Base-by-base conservation (phyloP, 2,329 filamentous ascomycete species). In the Aspergillus transmontanensis region DNA sequence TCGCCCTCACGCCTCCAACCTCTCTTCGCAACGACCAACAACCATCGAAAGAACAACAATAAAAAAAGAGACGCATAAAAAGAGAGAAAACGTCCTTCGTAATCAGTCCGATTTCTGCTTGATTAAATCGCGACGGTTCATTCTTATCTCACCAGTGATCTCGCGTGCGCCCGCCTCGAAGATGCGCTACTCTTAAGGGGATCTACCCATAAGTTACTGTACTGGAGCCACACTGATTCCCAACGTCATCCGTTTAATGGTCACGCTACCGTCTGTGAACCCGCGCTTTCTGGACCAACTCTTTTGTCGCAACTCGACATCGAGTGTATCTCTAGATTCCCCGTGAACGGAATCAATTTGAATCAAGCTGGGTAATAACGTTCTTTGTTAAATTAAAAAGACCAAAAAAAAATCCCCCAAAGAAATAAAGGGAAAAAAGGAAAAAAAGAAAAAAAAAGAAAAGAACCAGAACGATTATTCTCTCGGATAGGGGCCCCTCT, bases 221-320 rank as follows among this genome's bases (percentile, higher is more conserved):
- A 62, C 62, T 65, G 65, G 67, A 65, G 64, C 62, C 69, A 65
- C 69, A 66, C 71, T 70, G 69, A 69, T 72, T 68, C 63, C 60
- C 68, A 73, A 73, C 73, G 69, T 75, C 71, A 74, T 73, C 66
- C 64, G 61, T 60, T 59, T 28, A 54, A 69, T 72, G 70, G 66
- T 75, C 73, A 75, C 73, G 69, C 72, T 73, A 75, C 70, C 69
- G 68, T 64, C 54, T 67, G 62, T 70, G 67, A 70, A 69, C 57
- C 64, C 60, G 64, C 65, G 59, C 68, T 58, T 60, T 32, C 53
- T 62, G 53, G 61, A 64, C 62, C 50, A 57, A 60, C 30, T 30
- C 45, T 45, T 32, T 55, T 30, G 48, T 62, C 62, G 62, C 63
- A 28, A 65, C 36, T 61, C 58, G 55, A 61, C 54, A 61, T 61